Evolutionary conservation across 768 basidiomycete genomes (phyloP).

Genomic region (Xerocomellus dryophilus): DNA sequence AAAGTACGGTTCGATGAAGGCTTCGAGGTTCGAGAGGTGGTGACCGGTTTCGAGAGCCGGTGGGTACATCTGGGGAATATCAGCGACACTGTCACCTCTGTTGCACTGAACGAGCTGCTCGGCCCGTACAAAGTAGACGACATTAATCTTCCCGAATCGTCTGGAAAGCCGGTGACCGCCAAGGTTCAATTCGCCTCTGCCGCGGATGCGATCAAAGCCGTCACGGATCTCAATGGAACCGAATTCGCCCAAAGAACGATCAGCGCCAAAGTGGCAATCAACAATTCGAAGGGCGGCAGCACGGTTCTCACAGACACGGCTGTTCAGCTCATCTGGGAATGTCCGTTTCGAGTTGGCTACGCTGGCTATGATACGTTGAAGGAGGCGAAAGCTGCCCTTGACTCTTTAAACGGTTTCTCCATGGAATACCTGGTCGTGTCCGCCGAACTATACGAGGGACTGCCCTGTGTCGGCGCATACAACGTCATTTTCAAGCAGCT

Average conservation of each 20-base stretch:
- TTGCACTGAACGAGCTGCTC: slow-evolving; percentile 39
- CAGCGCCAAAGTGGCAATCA: slow-evolving; percentile 45
- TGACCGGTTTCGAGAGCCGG: slow-evolving; percentile 68
- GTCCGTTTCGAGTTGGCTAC: slow-evolving; percentile 54
- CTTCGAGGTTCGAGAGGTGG: slow-evolving; percentile 53
- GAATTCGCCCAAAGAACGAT: slow-evolving; percentile 40
- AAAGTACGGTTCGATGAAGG: slow-evolving; percentile 57
- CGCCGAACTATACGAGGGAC: slow-evolving; percentile 51
- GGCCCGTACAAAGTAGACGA: slow-evolving; percentile 42
- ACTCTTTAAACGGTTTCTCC: slow-evolving; percentile 35
- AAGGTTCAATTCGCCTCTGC: slow-evolving; percentile 48
- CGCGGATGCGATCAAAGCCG: slow-evolving; percentile 52
- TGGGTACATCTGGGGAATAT: slow-evolving; percentile 57
- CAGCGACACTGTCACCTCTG: slow-evolving; percentile 33
- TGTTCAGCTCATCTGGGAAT: slow-evolving; percentile 59
- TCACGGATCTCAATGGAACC: slow-evolving; percentile 46
- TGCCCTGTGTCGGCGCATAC: slow-evolving; percentile 55
- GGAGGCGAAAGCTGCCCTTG: slow-evolving; percentile 51
- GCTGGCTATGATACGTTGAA: slow-evolving; percentile 55
- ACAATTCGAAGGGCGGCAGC: slow-evolving; percentile 32
- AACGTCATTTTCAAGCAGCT: slow-evolving; percentile 61
- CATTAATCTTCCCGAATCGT: slow-evolving; percentile 31
- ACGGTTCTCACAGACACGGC: slow-evolving; percentile 50
- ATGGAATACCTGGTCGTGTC: slow-evolving; percentile 42
- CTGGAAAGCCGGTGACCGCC: slow-evolving; percentile 29